These are phyloP conservation scores for Mayamaea pseudoterrestris DNA, from an alignment of 108 stramenopile species.

Conservation along the genomic window DNA sequence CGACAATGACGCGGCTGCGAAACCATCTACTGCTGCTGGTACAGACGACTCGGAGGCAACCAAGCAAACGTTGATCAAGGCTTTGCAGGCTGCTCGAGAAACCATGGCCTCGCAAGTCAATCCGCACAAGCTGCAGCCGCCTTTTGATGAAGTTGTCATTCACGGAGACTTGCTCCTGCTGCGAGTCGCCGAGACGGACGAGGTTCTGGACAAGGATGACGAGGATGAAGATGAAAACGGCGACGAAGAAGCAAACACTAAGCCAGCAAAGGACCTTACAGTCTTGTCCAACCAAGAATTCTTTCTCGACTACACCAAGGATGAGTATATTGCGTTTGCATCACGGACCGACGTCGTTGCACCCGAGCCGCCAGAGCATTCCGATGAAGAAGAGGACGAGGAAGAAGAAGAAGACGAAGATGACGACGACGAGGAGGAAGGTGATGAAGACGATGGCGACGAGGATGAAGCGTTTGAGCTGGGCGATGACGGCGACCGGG, in stretches of 20 bases:
- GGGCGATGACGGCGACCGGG: conserved; percentile 44
- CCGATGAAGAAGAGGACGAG: conserved; percentile 15
- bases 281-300: conserved; percentile 64
- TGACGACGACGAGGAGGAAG: conserved; percentile 21
- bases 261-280: not conserved
- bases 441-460: conserved; percentile 11
- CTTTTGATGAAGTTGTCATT: conserved; percentile 45
- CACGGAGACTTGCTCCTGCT: conserved; percentile 71
- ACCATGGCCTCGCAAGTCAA: conserved; percentile 27
- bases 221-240: conserved; percentile 11
- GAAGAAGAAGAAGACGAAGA: conserved; percentile 14
- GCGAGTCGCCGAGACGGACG: conserved; percentile 57
- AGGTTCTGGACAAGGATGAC: conserved; percentile 40
- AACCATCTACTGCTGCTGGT: too few species aligned
- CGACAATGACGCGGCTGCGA: conserved; percentile 12
- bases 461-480: conserved; percentile 22
- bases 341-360: conserved; percentile 65
- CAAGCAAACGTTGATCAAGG: conserved; percentile 21
- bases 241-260: conserved; percentile 6
- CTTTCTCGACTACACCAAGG: conserved; percentile 73
- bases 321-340: conserved; percentile 64
- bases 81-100: too few species aligned
- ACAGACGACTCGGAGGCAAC: conserved; percentile 19
- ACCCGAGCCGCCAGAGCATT: conserved; percentile 13
- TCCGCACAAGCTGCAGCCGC: conserved; percentile 68